These are phyloP conservation scores for Phytophthora fragariae DNA, from an alignment of 352 stramenopile species.

Conservation along the genomic window DNA sequence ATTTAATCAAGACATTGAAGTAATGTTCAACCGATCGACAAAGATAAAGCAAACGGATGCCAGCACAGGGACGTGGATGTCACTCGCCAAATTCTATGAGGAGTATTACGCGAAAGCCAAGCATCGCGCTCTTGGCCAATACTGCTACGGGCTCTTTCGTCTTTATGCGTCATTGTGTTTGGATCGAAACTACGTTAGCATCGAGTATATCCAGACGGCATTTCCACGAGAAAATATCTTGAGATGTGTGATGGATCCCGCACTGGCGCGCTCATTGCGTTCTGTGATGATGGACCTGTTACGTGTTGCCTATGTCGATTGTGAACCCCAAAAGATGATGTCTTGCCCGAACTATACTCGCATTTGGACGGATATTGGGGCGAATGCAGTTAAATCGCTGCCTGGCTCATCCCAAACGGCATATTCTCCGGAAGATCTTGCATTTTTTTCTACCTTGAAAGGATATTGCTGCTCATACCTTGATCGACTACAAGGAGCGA, in stretches of 20 bases:
- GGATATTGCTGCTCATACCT: conserved; percentile 58
- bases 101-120: conserved; percentile 65
- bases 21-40: conserved; percentile 43
- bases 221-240: conserved; percentile 71
- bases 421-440: conserved; percentile 50
- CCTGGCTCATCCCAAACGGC: conserved; percentile 35
- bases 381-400: conserved; percentile 37
- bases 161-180: conserved; percentile 76
- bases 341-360: conserved; percentile 73
- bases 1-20: conserved; percentile 43
- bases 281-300: conserved; percentile 74
- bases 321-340: conserved; percentile 68
- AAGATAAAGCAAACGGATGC: conserved; percentile 7
- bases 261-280: conserved; percentile 62
- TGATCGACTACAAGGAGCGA: conserved; percentile 44
- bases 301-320: conserved; percentile 73
- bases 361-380: conserved; percentile 67
- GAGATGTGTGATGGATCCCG: conserved; percentile 51
- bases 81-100: conserved; percentile 63
- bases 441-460: conserved; percentile 64
- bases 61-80: conserved; percentile 47
- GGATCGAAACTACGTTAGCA: conserved; percentile 82
- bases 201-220: conserved; percentile 68
- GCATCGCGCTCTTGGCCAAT: conserved; percentile 59
- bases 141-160: conserved; percentile 76